A percentile compares a stretch with the other conserved stretches of the same genome.
Evolutionary conservation across 495 filamentous ascomycete species (phyloP).

Genomic region (Penicillium herquei): DNA sequence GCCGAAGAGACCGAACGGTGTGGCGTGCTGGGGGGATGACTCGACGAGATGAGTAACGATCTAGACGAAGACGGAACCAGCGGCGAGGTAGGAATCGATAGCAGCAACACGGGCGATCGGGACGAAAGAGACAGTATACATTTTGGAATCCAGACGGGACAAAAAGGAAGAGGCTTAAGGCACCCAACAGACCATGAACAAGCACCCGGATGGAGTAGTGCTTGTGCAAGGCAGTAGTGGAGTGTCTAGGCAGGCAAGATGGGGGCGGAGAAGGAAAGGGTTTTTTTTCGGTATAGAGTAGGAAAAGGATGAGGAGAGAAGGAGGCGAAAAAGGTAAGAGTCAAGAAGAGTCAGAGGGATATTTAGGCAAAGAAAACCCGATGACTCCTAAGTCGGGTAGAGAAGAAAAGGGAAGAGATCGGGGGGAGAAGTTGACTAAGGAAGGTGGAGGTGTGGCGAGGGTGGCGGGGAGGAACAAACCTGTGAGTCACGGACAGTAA

Average conservation of each 20-base stretch:
- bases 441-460: constrained; percentile 24
- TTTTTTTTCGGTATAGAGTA: background rate
- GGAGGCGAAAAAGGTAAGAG: constrained; percentile 4
- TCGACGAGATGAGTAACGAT: constrained; percentile 14
- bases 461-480: constrained; percentile 25
- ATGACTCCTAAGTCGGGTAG: constrained; percentile 17
- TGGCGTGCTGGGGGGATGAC: background rate
- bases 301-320: background rate
- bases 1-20: constrained; percentile 9
- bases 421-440: constrained; percentile 12
- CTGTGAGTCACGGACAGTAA: constrained; percentile 10
- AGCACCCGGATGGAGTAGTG: constrained; percentile 15
- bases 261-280: background rate
- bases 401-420: background rate
- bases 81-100: constrained; percentile 20
- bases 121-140: constrained; percentile 28
- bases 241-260: constrained; percentile 11
- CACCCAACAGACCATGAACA: constrained; percentile 28
- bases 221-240: constrained; percentile 23
- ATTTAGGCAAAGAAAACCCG: constrained; percentile 3
- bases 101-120: constrained; percentile 30
- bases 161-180: constrained; percentile 9
- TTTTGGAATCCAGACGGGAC: constrained; percentile 22
- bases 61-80: constrained; percentile 21
- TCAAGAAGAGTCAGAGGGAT: constrained; percentile 1